Evolutionary conservation across 2,329 filamentous ascomycete genomes (phyloP).

Genomic region (Trichoderma sp.): DNA sequence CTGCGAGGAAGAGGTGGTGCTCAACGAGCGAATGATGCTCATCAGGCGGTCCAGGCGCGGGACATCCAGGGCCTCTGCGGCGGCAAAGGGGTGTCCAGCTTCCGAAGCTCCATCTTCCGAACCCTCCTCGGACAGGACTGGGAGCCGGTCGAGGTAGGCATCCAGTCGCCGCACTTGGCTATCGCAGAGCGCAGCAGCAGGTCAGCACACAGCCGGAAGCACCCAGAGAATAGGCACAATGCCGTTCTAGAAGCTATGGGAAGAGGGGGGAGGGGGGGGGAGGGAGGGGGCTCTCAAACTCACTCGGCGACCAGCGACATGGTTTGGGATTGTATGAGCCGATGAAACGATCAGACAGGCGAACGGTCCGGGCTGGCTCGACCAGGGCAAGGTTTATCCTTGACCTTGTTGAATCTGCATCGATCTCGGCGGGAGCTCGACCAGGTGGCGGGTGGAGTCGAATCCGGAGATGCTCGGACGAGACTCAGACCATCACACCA

Average conservation of each 20-base stretch:
- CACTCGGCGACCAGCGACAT: slow-evolving; percentile 56
- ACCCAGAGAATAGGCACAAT: neutral
- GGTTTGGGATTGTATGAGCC: slow-evolving; percentile 25
- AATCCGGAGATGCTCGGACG: slow-evolving; percentile 11
- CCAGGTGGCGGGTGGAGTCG: slow-evolving; percentile 24
- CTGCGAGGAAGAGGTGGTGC: slow-evolving; percentile 66
- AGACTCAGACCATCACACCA: slow-evolving; percentile 29
- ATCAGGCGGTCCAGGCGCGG: slow-evolving; percentile 65
- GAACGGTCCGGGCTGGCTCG: slow-evolving; percentile 1
- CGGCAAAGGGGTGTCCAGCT: slow-evolving; percentile 41
- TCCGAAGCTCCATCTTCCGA: slow-evolving; percentile 48
- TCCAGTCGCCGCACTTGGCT: slow-evolving; percentile 66
- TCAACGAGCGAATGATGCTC: slow-evolving; percentile 69
- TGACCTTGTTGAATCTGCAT: slow-evolving; percentile 24
- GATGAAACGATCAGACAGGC: slow-evolving; percentile 22
- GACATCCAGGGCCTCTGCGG: slow-evolving; percentile 50
- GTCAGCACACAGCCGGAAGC: slow-evolving; percentile 1
- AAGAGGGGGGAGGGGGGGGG: slow-evolving; percentile 13
- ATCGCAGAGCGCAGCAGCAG: slow-evolving; percentile 3
- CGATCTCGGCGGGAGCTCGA: slow-evolving; percentile 25
- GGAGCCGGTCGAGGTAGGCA: slow-evolving; percentile 65
- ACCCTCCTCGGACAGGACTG: slow-evolving; percentile 45
- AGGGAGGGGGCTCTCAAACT: slow-evolving; percentile 35
- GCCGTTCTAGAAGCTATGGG: neutral
- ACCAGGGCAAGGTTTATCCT: slow-evolving; percentile 15